Base-by-base conservation (phyloP, 1,284 basidiomycete genomes). In the Sanghuangporus sanghuang region DNA sequence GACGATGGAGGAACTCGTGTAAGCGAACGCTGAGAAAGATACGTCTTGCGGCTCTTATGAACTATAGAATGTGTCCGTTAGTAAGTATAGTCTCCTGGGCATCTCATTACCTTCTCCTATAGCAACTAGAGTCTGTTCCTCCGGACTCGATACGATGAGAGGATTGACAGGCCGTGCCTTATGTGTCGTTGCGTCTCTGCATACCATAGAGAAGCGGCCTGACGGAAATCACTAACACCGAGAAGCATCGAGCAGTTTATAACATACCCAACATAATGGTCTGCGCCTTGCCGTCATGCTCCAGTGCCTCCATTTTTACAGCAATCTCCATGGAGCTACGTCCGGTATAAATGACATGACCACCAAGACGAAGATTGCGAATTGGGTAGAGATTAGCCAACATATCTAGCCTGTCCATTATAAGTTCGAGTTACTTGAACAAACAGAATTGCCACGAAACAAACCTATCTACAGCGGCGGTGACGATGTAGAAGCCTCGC, bases 161-260 rank as follows among this genome's bases (percentile, higher is more conserved):
- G 83, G 83, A 64, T 90, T 88, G n/a, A 93, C 85, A 12, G 79
- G 74, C 42, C 81, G 78, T 0, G 90, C 85, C 63, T 80, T 82
- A 68, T 87, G 85, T 0, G 88, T 90, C 49, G 74, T 74, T 1
- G 87, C 82, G 71, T 93, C 87, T 66, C 90, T 79, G 71, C 89
- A 92, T 4, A 93, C 91, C 92, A 93, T 93, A 0, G 87, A 87
- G 75, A 93, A 89, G 12, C 87, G 80, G 32, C 87, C 87, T 85
- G 18, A n/a, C 53, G 35, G n/a, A 46, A 59, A 42, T 18, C 56
- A 23, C 55, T 36, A 27, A 44, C 50, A 11, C 35, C 18, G 21
- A 27, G 23, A 44, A 52, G 59, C 56, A 18, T 35, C 14, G 44
- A 68, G 66, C 39, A 70, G 27, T 11, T 11, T 3, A 39, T 0